Conservation (phyloP, 2,329 filamentous ascomycete species). For the Xylariaceae sp. region DNA sequence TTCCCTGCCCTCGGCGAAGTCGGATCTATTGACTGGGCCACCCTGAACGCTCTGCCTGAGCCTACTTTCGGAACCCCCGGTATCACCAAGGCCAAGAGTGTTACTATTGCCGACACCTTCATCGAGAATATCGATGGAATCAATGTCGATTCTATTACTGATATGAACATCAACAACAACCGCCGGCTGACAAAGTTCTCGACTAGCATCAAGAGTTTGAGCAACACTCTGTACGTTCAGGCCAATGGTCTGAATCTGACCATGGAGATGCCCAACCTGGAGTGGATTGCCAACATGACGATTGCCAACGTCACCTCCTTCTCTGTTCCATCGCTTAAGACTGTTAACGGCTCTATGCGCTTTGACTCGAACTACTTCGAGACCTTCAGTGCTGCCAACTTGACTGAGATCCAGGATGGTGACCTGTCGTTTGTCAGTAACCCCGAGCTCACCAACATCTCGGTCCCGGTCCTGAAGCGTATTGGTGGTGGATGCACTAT, state of each 20-base stretch:
- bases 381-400: constrained; percentile 66
- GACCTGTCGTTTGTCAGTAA: constrained; percentile 67
- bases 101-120: constrained; percentile 85
- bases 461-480: constrained; percentile 67
- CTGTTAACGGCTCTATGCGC: constrained; percentile 77
- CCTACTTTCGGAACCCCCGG: constrained; percentile 54
- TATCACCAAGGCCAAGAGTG: constrained; percentile 67
- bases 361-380: constrained; percentile 79
- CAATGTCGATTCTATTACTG: constrained; percentile 71
- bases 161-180: constrained; percentile 91
- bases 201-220: constrained; percentile 78
- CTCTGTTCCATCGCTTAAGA: constrained; percentile 70
- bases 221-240: constrained; percentile 69
- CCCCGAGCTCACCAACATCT: constrained; percentile 69
- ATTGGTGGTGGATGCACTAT: constrained; percentile 82
- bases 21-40: constrained; percentile 69
- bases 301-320: constrained; percentile 79
- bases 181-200: constrained; percentile 72
- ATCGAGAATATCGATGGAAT: constrained; percentile 79
- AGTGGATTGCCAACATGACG: constrained; percentile 77
- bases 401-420: constrained; percentile 65
- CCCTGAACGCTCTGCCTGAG: constrained; percentile 63
- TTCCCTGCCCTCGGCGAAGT: constrained; percentile 69
- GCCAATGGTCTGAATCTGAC: constrained; percentile 77
- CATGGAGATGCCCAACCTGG: constrained; percentile 76